Conservation (phyloP, 2,329 filamentous ascomycete genomes). For the Pseudocercospora cruenta region DNA sequence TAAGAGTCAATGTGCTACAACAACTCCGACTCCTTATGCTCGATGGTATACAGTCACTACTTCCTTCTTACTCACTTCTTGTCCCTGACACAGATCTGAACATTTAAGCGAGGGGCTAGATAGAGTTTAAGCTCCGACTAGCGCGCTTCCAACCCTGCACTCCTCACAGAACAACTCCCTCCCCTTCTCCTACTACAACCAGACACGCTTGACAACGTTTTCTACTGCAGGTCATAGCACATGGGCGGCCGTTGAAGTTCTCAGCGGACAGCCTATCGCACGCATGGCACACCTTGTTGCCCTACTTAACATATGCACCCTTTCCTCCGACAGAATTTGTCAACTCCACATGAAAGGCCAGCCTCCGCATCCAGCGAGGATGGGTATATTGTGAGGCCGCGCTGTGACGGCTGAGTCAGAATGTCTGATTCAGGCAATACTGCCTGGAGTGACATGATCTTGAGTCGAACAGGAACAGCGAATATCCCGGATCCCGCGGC, state of each 20-base stretch:
- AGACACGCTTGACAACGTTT: too few relatives aligned
- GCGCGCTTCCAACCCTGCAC: not conserved
- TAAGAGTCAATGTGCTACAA: not conserved
- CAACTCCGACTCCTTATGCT: not conserved
- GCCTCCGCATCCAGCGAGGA: not conserved
- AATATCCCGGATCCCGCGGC: not conserved
- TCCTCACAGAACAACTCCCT: not conserved
- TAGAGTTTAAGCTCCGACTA: not conserved
- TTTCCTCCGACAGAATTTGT: not conserved
- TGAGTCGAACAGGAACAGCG: too few relatives aligned
- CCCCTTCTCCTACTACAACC: not conserved
- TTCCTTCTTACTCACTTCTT: not conserved
- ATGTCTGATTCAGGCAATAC: too few relatives aligned
- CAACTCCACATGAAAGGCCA: not conserved
- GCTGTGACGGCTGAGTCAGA: not conserved
- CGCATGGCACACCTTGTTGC: too few relatives aligned
- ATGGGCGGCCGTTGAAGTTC: too few relatives aligned
- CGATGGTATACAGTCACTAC: too few relatives aligned
- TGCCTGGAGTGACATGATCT: too few relatives aligned
- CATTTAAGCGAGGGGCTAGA: conserved; percentile 4
- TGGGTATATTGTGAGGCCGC: not conserved
- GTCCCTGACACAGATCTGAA: not conserved
- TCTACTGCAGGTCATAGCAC: not conserved
- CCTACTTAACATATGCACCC: not conserved
- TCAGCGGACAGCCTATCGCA: too few relatives aligned